phyloP scores from a whole-genome alignment of 306 rosid genomes.

The Prunus fruticosa region DNA sequence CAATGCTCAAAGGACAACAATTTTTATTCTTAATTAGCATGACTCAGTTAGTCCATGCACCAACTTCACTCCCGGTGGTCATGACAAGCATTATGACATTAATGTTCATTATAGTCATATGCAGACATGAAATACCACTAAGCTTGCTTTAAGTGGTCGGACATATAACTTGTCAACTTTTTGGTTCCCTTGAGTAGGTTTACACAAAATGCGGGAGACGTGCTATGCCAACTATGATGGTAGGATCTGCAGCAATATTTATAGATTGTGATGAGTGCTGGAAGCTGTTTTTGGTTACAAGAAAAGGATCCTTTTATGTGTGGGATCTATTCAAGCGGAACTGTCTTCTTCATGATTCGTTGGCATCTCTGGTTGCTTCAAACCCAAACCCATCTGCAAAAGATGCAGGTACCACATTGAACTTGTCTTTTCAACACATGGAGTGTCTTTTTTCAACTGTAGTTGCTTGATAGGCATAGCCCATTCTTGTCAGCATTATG shows the following conservation, averaged over 20 bases:
- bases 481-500: slow-evolving; percentile 1
- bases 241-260: slow-evolving; percentile 89
- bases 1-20: neutral
- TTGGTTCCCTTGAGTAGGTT: slow-evolving; percentile 48
- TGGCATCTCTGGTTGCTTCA: slow-evolving; percentile 67
- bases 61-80: neutral
- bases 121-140: neutral
- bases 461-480: neutral
- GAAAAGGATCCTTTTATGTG: slow-evolving; percentile 72
- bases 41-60: neutral
- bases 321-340: slow-evolving; percentile 80
- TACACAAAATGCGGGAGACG: slow-evolving; percentile 94
- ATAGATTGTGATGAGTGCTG: slow-evolving; percentile 89
- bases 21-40: neutral
- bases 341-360: slow-evolving; percentile 78
- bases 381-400: slow-evolving; percentile 53
- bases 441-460: neutral
- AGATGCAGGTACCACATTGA: slow-evolving; percentile 58
- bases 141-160: neutral
- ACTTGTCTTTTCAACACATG: slow-evolving; percentile 10
- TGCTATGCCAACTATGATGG: slow-evolving; percentile 89
- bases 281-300: slow-evolving; percentile 86
- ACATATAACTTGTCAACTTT: neutral
- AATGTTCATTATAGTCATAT: neutral
- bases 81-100: neutral